phyloP scores from a whole-genome alignment of 2,329 filamentous ascomycete genomes.

The Pseudogymnoascus verrucosus region DNA sequence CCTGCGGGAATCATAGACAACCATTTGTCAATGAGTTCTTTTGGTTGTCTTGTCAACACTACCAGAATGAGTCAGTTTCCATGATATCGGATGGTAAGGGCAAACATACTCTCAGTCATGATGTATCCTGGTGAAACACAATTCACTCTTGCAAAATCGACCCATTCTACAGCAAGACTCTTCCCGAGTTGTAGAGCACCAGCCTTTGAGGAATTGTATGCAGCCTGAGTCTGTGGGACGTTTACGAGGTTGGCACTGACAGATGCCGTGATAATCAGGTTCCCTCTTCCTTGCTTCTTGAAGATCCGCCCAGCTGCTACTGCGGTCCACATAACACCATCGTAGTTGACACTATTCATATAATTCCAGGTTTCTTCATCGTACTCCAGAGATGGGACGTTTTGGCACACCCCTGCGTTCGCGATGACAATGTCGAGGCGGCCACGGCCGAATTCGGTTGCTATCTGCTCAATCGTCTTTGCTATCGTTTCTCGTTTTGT shows the following conservation, averaged over 20 bases:
- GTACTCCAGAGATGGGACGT: slow-evolving; percentile 34
- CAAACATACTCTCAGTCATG: neutral
- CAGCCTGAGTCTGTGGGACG: slow-evolving; percentile 34
- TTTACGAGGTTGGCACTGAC: slow-evolving; percentile 35
- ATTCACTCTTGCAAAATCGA: slow-evolving; percentile 34
- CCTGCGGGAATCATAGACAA: slow-evolving; percentile 15
- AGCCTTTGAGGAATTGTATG: slow-evolving; percentile 37
- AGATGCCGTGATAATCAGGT: slow-evolving; percentile 35
- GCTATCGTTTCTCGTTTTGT: slow-evolving; percentile 25
- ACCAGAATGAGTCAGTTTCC: neutral
- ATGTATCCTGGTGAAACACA: slow-evolving; percentile 29
- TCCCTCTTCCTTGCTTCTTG: slow-evolving; percentile 28
- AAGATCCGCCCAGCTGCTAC: slow-evolving; percentile 25
- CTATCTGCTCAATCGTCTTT: slow-evolving; percentile 27
- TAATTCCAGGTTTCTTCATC: slow-evolving; percentile 31
- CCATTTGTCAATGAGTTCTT: slow-evolving; percentile 6
- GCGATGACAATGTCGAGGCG: slow-evolving; percentile 35
- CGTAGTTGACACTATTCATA: slow-evolving; percentile 29
- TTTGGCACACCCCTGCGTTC: slow-evolving; percentile 26
- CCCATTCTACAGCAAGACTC: slow-evolving; percentile 37
- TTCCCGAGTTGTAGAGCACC: slow-evolving; percentile 34
- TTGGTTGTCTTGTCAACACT: slow-evolving; percentile 1
- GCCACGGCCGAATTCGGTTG: slow-evolving; percentile 27
- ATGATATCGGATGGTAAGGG: neutral
- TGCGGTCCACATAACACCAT: slow-evolving; percentile 25